These are phyloP conservation scores for Radiomyces spectabilis DNA, from an alignment of 192 early-diverging fungal genomes.

Conservation along the genomic window DNA sequence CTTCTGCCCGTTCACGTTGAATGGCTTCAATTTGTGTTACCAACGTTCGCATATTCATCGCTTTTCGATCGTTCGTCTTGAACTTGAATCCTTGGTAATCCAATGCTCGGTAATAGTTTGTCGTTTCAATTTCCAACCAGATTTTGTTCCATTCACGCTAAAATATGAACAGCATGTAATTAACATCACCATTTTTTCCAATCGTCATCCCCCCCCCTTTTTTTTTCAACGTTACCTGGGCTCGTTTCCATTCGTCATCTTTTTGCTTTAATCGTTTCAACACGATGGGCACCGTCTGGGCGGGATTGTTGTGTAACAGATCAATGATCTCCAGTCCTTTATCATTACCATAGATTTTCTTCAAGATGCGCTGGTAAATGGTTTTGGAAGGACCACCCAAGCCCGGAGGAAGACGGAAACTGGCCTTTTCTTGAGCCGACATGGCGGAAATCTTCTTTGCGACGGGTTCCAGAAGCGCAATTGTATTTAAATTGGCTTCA, in stretches of 20 bases:
- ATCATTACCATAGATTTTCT: constrained; percentile 87
- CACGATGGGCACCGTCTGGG: constrained; percentile 85
- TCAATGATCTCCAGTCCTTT: constrained; percentile 85
- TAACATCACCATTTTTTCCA: constrained; percentile 33
- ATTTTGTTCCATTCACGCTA: constrained; percentile 92
- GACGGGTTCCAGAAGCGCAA: constrained; percentile 85
- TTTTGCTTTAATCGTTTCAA: constrained; percentile 94
- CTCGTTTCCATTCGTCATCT: constrained; percentile 93
- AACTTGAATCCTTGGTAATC: constrained; percentile 91
- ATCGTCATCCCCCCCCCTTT: constrained; percentile 85
- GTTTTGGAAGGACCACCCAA: constrained; percentile 79
- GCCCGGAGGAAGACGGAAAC: constrained; percentile 65
- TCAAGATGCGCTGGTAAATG: constrained; percentile 84
- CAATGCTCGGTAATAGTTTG: constrained; percentile 88
- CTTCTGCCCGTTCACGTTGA: too few species aligned
- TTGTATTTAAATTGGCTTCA: constrained; percentile 84
- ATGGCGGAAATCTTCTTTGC: constrained; percentile 69
- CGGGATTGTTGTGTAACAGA: constrained; percentile 84
- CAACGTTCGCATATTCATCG: constrained; percentile 66
- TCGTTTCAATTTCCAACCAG: constrained; percentile 89
- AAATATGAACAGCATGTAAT: not conserved
- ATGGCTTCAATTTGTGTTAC: constrained; percentile 86
- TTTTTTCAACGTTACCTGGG: constrained; percentile 83
- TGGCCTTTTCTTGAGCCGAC: constrained; percentile 66
- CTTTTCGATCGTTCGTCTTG: constrained; percentile 78